Evolutionary conservation across 441 rosid genomes (phyloP), one percentile per base, ranked within the genome.

Genomic region (Syzygium syzygioides): DNA sequence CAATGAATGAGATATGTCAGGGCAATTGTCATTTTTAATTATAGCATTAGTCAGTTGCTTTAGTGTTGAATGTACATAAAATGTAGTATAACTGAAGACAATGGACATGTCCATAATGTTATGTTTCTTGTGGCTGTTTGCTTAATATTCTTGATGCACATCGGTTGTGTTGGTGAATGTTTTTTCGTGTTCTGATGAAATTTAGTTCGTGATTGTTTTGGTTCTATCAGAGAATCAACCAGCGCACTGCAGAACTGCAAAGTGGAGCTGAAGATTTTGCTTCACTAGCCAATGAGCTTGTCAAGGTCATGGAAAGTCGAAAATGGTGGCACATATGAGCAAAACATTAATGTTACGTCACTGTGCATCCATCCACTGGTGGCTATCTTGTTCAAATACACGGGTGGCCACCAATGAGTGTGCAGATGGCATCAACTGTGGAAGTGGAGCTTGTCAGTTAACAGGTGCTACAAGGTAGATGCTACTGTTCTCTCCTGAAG

Each of bases 261-360:
- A 93, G 90, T 9, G 95, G 93, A 68, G 96, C 98, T 41, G 96
- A 95, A 90, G 94, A 95, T 91, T 94, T 93, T 59, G 95, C 96
- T 68, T 94, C 96, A 86, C 86, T 95, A 87, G 95, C 96, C 86
- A 89, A 94, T 91, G 98, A 95, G 90, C 96, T 95, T 55, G 95
- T 92, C 80, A 95, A 93, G 91, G 91, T 92, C 34, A 93, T 95
- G 96, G 96, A 95, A 93, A 94, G 91, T 62, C 93, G 95, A 87
- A 95, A 95, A 90, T 95, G 96, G 98, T 95, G 96, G 95, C 93
- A 92, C 26, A 89, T 93, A 88, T 94, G 91, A 91, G 86, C 59
- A 52, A 85, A 34, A 55, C 64, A 76, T 45, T 45, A 41, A 17
- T 76, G 48, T 76, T 76, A 41, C 83, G 41, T 76, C 83, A 76